Evolutionary conservation across 2,329 filamentous ascomycete species (phyloP).

Genomic region (Didymella pomorum): DNA sequence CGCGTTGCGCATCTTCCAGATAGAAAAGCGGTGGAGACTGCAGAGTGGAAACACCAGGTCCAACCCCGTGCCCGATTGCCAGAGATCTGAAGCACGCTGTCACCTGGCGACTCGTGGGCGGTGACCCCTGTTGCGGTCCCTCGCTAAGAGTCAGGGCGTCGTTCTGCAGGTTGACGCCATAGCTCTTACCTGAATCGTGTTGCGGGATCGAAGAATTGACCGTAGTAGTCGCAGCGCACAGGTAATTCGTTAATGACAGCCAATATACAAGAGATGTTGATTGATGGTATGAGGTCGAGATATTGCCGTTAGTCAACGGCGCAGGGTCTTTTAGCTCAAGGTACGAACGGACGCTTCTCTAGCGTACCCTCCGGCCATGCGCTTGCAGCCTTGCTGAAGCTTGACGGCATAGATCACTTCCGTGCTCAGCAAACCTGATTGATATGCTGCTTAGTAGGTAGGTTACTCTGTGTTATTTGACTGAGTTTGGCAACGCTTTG

Average conservation of each 20-base stretch:
- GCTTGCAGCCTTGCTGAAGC: not conserved
- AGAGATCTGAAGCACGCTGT: conserved; percentile 17
- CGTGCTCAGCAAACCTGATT: not conserved
- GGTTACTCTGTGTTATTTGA: not conserved
- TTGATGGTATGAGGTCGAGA: not conserved
- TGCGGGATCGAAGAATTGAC: not conserved
- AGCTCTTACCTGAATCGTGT: conserved; percentile 8
- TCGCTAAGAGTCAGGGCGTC: conserved; percentile 22
- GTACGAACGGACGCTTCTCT: conserved; percentile 19
- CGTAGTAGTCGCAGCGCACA: not conserved
- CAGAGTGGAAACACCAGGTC: conserved; percentile 7
- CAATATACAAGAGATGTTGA: not conserved
- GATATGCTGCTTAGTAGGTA: not conserved
- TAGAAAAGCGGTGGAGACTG: conserved; percentile 8
- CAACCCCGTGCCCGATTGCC: conserved; percentile 15
- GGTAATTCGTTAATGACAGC: not conserved
- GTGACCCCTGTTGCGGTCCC: conserved; percentile 24
- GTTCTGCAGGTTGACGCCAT: conserved; percentile 28
- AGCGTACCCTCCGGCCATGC: conserved; percentile 12
- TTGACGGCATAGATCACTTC: not conserved
- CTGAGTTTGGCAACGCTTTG: not conserved
- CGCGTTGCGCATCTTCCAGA: conserved; percentile 10
- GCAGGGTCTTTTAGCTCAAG: conserved; percentile 8
- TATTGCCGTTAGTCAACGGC: not conserved
- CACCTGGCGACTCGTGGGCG: conserved; percentile 10